A percentile compares a stretch with the other conserved stretches of the same genome.
phyloP scores from a whole-genome alignment of 257 asterid species.

The Fraxinus excelsior region DNA sequence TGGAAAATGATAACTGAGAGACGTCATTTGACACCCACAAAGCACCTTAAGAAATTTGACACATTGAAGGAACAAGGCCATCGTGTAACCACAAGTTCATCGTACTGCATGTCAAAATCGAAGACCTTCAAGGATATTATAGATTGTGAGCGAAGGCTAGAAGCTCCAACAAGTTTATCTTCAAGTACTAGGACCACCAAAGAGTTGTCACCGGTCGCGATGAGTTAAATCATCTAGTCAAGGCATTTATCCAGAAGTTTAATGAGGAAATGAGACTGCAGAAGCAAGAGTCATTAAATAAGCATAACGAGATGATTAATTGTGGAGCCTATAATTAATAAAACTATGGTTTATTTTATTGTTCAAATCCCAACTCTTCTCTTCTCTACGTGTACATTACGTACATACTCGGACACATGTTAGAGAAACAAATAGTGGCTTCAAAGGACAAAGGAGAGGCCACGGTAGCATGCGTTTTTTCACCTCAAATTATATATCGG shows the following conservation, averaged over 20 bases:
- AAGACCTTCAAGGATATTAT: constrained; percentile 4
- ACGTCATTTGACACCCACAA: constrained; percentile 23
- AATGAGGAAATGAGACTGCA: constrained; percentile 50
- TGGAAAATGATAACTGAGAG: constrained; percentile 49
- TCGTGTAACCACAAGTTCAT: neutral
- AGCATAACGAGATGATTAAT: constrained; percentile 27
- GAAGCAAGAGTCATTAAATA: constrained; percentile 38
- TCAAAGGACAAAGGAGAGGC: no score
- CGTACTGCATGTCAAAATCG: neutral
- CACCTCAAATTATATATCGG: no score
- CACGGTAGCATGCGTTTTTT: no score
- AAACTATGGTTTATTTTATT: no score
- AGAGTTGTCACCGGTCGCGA: constrained; percentile 21
- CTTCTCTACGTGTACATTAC: no score
- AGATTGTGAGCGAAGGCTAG: neutral
- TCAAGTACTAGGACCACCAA: neutral
- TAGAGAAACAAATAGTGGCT: no score
- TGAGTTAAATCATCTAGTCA: constrained; percentile 44
- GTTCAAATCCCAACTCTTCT: no score
- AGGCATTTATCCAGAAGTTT: constrained; percentile 42
- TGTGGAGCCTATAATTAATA: neutral
- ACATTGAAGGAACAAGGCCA: neutral
- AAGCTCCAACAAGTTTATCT: neutral
- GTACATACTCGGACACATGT: no score
- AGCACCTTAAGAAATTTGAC: constrained; percentile 20